These are phyloP conservation scores for Aspergillus pseudoterreus DNA, from an alignment of 2,329 filamentous ascomycete genomes.

Conservation along the genomic window DNA sequence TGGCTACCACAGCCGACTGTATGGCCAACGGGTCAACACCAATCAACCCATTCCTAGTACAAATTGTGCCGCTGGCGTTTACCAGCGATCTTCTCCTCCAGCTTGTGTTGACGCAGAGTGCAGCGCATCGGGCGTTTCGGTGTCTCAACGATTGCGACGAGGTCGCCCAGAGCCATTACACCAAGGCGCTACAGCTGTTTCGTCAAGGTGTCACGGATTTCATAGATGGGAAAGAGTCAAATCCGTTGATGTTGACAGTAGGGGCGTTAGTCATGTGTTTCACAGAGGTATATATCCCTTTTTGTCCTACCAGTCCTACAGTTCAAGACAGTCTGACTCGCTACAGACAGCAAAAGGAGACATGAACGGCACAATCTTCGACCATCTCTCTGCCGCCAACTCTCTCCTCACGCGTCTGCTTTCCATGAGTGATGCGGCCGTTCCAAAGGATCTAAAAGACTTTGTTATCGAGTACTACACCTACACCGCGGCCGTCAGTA, in stretches of 20 bases:
- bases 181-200: constrained; percentile 27
- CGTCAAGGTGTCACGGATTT: constrained; percentile 27
- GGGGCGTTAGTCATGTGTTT: constrained; percentile 47
- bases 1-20: constrained; percentile 43
- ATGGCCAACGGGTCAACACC: constrained; percentile 49
- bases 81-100: constrained; percentile 46
- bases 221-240: constrained; percentile 28
- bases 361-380: constrained; percentile 44
- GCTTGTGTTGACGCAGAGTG: constrained; percentile 45
- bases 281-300: constrained; percentile 38
- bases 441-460: constrained; percentile 38
- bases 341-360: constrained; percentile 42
- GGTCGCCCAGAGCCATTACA: constrained; percentile 28
- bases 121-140: constrained; percentile 29
- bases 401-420: constrained; percentile 40
- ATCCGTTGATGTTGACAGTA: constrained; percentile 40
- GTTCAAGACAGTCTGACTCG: constrained; percentile 7
- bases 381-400: constrained; percentile 45
- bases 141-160: constrained; percentile 26
- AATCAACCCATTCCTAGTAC: constrained; percentile 46
- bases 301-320: no score
- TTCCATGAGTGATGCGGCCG: constrained; percentile 26
- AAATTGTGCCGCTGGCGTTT: constrained; percentile 47
- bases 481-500: constrained; percentile 46
- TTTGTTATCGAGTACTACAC: constrained; percentile 50